Percentiles rank a stretch among this genome's conserved stretches.
Conservation (phyloP, 192 early-diverging fungal species). For the Diversispora epigaea region DNA sequence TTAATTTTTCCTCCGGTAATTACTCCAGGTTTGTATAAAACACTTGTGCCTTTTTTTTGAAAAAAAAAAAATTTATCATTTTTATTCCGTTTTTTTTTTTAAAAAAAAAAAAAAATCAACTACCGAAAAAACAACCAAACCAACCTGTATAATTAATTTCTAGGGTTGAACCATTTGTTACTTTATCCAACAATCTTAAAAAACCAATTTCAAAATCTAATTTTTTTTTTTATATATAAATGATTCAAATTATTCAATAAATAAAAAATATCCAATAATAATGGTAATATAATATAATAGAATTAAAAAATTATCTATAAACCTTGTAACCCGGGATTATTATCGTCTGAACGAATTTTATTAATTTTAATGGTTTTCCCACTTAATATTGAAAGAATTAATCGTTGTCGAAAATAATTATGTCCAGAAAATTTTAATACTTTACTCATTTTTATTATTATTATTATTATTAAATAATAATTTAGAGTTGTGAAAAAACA, state of each 20-base stretch:
- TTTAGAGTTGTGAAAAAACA: too few relatives aligned
- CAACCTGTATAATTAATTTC: conserved; percentile 90
- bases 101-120: not conserved
- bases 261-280: not conserved
- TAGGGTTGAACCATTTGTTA: conserved; percentile 90
- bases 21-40: conserved; percentile 85
- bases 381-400: conserved; percentile 84
- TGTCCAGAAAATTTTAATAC: conserved; percentile 75
- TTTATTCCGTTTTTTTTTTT: too few relatives aligned
- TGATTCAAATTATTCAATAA: not conserved
- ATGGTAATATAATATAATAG: not conserved
- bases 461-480: too few relatives aligned
- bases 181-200: conserved; percentile 86
- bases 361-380: conserved; percentile 83
- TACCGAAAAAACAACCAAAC: not conserved
- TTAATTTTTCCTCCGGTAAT: conserved; percentile 83
- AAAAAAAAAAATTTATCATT: not conserved
- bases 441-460: conserved; percentile 21
- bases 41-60: conserved; percentile 62
- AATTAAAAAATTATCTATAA: conserved; percentile 10
- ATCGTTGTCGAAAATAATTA: conserved; percentile 83
- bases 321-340: conserved; percentile 83
- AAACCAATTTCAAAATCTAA: conserved; percentile 91
- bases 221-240: not conserved
- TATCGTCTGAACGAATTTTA: conserved; percentile 83